These are phyloP conservation scores for Periconia digitata DNA, from an alignment of 2,329 filamentous ascomycete species.

Conservation along the genomic window DNA sequence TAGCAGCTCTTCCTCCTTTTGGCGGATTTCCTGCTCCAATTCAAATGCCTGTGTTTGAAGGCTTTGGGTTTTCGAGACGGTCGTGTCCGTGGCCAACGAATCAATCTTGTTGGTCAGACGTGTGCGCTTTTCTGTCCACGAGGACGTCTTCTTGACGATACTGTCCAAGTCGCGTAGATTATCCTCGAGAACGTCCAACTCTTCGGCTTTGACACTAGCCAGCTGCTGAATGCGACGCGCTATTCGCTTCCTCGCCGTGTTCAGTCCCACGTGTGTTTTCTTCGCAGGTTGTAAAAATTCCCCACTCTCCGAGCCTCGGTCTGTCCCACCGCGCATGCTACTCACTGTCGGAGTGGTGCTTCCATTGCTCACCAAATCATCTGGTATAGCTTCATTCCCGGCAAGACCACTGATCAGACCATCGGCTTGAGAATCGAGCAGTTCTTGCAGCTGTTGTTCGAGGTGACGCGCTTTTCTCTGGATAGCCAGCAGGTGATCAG, in stretches of 20 bases:
- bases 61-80: conserved; percentile 57
- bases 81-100: conserved; percentile 57
- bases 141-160: conserved; percentile 61
- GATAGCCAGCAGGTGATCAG: conserved; percentile 51
- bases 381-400: conserved; percentile 31
- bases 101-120: conserved; percentile 58
- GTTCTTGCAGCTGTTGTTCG: conserved; percentile 58
- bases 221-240: conserved; percentile 65
- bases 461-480: conserved; percentile 57
- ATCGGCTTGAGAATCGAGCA: conserved; percentile 64
- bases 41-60: conserved; percentile 54
- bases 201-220: conserved; percentile 67
- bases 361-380: conserved; percentile 51
- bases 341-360: conserved; percentile 53
- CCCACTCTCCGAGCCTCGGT: conserved; percentile 21
- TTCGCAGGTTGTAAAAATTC: conserved; percentile 13
- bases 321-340: conserved; percentile 40
- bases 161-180: conserved; percentile 60
- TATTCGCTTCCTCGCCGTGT: conserved; percentile 66
- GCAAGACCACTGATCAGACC: conserved; percentile 55
- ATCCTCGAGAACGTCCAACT: conserved; percentile 61
- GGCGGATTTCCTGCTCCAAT: conserved; percentile 65
- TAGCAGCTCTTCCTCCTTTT: conserved; percentile 65
- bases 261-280: conserved; percentile 61
- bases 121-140: conserved; percentile 60